Evolutionary conservation across 345 rosid genomes (phyloP).

Genomic region (Rhizophora mangle): DNA sequence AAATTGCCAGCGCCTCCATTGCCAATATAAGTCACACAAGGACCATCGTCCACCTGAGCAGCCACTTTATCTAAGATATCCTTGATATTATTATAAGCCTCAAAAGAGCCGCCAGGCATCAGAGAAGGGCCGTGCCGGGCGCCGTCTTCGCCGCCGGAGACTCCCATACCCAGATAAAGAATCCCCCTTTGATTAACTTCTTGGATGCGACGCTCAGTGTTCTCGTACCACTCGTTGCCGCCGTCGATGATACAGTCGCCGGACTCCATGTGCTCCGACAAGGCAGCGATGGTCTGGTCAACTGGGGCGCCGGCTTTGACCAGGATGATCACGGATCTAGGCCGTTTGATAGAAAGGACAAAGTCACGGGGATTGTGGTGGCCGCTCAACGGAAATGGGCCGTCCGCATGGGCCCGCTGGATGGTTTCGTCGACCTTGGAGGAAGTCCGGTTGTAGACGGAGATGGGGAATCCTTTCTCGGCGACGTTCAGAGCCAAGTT

Average conservation of each 20-base stretch:
- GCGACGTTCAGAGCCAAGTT: slow-evolving; percentile 91
- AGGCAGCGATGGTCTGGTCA: slow-evolving; percentile 80
- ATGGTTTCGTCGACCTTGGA: slow-evolving; percentile 90
- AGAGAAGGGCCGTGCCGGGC: slow-evolving; percentile 88
- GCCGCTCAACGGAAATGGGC: slow-evolving; percentile 71
- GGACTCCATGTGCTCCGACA: slow-evolving; percentile 72
- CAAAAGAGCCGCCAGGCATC: slow-evolving; percentile 88
- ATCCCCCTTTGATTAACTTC: slow-evolving; percentile 56
- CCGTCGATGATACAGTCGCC: slow-evolving; percentile 93
- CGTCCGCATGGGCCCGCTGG: slow-evolving; percentile 63
- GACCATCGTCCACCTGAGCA: slow-evolving; percentile 97
- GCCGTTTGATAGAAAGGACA: slow-evolving; percentile 78
- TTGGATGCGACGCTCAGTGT: slow-evolving; percentile 79
- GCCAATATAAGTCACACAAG: slow-evolving; percentile 91
- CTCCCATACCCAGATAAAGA: slow-evolving; percentile 93
- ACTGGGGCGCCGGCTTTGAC: slow-evolving; percentile 95
- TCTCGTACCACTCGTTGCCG: slow-evolving; percentile 92
- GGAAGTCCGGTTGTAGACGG: slow-evolving; percentile 84
- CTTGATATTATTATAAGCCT: slow-evolving; percentile 69
- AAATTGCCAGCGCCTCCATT: slow-evolving; percentile 98
- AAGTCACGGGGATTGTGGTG: slow-evolving; percentile 78
- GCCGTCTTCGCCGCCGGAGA: slow-evolving; percentile 96
- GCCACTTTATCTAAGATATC: slow-evolving; percentile 75
- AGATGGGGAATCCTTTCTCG: slow-evolving; percentile 91
- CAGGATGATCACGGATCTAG: slow-evolving; percentile 89